phyloP scores from a whole-genome alignment of 768 basidiomycete genomes.

The Tremella fuciformis region DNA sequence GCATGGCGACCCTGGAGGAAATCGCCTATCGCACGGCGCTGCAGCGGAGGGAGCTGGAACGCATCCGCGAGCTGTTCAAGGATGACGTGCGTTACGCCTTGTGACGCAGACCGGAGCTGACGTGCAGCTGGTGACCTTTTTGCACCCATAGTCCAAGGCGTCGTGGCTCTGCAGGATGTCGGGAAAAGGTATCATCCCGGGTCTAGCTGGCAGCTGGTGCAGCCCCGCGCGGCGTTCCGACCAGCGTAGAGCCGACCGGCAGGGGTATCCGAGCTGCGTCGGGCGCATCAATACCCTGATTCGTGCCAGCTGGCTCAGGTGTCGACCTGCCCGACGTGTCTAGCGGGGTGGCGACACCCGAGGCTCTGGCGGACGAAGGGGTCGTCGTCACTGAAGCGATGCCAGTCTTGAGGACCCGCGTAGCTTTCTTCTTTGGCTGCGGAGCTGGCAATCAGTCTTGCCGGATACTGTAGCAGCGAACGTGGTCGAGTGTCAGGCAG shows the following conservation, averaged over 20 bases:
- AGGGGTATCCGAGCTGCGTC: neutral
- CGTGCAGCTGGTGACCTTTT: constrained; percentile 38
- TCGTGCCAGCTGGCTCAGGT: neutral
- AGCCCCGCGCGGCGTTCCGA: constrained; percentile 20
- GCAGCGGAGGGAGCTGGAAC: constrained; percentile 74
- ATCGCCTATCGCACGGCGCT: constrained; percentile 87
- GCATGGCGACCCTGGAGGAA: constrained; percentile 85
- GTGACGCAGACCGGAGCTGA: constrained; percentile 9
- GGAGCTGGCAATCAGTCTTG: constrained; percentile 63
- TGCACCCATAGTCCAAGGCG: constrained; percentile 33
- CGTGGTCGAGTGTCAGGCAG: neutral
- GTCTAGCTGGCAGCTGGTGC: constrained; percentile 5
- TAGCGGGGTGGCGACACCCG: constrained; percentile 10
- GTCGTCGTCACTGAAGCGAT: constrained; percentile 55
- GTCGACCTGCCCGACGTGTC: neutral
- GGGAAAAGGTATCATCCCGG: neutral
- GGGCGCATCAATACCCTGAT: neutral
- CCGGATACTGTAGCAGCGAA: neutral
- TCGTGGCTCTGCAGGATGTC: no score
- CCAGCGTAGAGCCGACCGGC: constrained; percentile 31
- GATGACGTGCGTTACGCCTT: constrained; percentile 66
- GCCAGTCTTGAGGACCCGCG: constrained; percentile 79
- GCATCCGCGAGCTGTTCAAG: constrained; percentile 78
- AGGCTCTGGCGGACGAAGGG: constrained; percentile 31
- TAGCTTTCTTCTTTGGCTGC: constrained; percentile 78